Evolutionary conservation across 768 basidiomycete species (phyloP).

Genomic region (Chalciporus piperatus): DNA sequence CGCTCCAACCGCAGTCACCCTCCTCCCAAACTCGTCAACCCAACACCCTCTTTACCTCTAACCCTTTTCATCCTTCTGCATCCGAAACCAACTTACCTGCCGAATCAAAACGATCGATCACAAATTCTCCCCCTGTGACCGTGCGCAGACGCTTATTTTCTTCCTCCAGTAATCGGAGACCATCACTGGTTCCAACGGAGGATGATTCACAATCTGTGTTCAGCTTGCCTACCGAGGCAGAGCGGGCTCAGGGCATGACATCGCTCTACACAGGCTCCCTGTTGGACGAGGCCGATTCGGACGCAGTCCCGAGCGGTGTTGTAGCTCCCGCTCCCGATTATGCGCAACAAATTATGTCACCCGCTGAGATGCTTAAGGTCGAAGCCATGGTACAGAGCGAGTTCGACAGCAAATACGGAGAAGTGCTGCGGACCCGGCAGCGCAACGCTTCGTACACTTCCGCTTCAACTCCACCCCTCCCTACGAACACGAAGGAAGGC

Average conservation of each 20-base stretch:
- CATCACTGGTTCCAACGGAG: conserved; percentile 48
- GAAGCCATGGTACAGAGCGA: conserved; percentile 48
- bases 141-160: conserved; percentile 60
- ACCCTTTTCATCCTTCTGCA: conserved; percentile 10
- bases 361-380: conserved; percentile 59
- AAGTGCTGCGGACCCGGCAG: conserved; percentile 23
- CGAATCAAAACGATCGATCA: background rate
- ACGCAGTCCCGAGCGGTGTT: conserved; percentile 38
- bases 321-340: conserved; percentile 40
- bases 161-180: conserved; percentile 48
- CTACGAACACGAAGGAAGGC: conserved; percentile 28
- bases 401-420: conserved; percentile 18
- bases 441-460: conserved; percentile 41
- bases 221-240: conserved; percentile 48
- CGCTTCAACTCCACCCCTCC: conserved; percentile 34
- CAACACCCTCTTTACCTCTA: conserved; percentile 14
- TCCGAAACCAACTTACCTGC: conserved; percentile 4
- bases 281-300: conserved; percentile 46
- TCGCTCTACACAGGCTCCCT: conserved; percentile 34
- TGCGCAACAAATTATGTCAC: conserved; percentile 63
- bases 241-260: conserved; percentile 24
- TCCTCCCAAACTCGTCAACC: conserved; percentile 33
- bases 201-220: conserved; percentile 57
- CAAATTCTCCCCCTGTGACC: conserved; percentile 26
- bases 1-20: conserved; percentile 58